Percentiles rank a stretch among this genome's conserved stretches.
These are phyloP conservation scores for Rhodotorula paludigena DNA, from an alignment of 768 basidiomycete genomes.

Conservation along the genomic window DNA sequence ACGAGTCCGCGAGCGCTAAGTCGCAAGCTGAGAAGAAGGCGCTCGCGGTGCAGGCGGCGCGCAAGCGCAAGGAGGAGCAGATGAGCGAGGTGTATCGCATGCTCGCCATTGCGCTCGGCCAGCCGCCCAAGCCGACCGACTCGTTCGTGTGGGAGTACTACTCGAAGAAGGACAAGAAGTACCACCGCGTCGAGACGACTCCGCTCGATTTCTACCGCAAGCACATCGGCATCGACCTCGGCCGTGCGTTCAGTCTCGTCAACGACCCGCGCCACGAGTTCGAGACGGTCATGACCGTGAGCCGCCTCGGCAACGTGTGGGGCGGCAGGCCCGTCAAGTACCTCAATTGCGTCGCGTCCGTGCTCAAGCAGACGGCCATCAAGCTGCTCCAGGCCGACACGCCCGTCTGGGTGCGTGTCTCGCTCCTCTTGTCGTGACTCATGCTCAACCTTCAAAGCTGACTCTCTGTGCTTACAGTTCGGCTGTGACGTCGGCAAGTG, in stretches of 20 bases:
- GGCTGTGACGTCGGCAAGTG: conserved; percentile 93
- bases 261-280: conserved; percentile 84
- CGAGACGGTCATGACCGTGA: conserved; percentile 78
- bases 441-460: too few relatives aligned
- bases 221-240: conserved; percentile 51
- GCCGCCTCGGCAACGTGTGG: conserved; percentile 88
- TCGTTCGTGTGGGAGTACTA: conserved; percentile 84
- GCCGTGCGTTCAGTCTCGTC: conserved; percentile 74
- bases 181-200: conserved; percentile 61
- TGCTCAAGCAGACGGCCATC: conserved; percentile 75
- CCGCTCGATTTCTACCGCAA: conserved; percentile 70
- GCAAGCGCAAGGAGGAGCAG: conserved; percentile 77
- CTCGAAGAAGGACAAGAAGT: conserved; percentile 65
- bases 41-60: conserved; percentile 52
- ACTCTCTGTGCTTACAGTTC: conserved; percentile 47
- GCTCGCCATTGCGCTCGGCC: conserved; percentile 78
- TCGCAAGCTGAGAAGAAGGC: conserved; percentile 16
- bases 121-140: conserved; percentile 68
- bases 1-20: conserved; percentile 48
- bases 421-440: too few relatives aligned
- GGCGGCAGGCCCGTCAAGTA: conserved; percentile 73
- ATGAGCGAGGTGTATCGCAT: conserved; percentile 78
- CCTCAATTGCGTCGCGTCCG: conserved; percentile 45
- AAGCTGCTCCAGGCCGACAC: conserved; percentile 47
- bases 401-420: conserved; percentile 41